A percentile compares a stretch with the other conserved stretches of the same genome.
These are phyloP conservation scores for Gastrolobium villosum DNA, from an alignment of 306 rosid genomes.

Conservation along the genomic window DNA sequence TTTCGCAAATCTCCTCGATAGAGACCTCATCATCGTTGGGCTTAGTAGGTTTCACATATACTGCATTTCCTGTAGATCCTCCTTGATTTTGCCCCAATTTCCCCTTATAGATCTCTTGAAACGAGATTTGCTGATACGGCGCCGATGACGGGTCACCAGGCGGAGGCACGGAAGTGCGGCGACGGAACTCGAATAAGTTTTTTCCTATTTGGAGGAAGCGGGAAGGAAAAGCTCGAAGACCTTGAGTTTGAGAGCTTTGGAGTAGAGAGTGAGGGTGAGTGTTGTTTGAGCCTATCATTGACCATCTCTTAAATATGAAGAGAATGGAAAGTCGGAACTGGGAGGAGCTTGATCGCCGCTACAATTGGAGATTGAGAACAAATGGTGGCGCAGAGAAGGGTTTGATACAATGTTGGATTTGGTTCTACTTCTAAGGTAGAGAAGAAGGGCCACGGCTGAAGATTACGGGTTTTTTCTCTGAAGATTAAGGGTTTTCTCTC, in stretches of 20 bases:
- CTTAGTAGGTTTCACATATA: not conserved
- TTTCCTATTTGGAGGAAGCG: conserved; percentile 8
- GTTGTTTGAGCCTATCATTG: conserved; percentile 49
- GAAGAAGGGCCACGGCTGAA: conserved; percentile 61
- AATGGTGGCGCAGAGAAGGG: conserved; percentile 45
- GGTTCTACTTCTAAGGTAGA: conserved; percentile 49
- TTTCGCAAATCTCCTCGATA: conserved; percentile 39
- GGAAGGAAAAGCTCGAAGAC: not conserved
- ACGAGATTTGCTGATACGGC: conserved; percentile 43
- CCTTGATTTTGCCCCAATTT: conserved; percentile 2
- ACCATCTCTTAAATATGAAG: conserved; percentile 57
- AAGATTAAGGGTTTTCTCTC: not conserved
- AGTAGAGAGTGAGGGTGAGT: not conserved
- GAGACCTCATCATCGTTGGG: not conserved
- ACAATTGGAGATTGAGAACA: conserved; percentile 61
- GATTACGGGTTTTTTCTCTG: too few species aligned
- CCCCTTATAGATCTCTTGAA: conserved; percentile 46
- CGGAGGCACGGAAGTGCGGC: conserved; percentile 33
- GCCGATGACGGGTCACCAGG: not conserved
- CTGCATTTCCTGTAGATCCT: not conserved
- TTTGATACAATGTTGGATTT: conserved; percentile 27
- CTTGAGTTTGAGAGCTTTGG: not conserved
- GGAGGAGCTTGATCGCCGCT: not conserved
- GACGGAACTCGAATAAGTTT: conserved; percentile 53
- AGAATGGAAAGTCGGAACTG: conserved; percentile 34